phyloP scores from a whole-genome alignment of 768 basidiomycete genomes.

The Amanita muscaria region DNA sequence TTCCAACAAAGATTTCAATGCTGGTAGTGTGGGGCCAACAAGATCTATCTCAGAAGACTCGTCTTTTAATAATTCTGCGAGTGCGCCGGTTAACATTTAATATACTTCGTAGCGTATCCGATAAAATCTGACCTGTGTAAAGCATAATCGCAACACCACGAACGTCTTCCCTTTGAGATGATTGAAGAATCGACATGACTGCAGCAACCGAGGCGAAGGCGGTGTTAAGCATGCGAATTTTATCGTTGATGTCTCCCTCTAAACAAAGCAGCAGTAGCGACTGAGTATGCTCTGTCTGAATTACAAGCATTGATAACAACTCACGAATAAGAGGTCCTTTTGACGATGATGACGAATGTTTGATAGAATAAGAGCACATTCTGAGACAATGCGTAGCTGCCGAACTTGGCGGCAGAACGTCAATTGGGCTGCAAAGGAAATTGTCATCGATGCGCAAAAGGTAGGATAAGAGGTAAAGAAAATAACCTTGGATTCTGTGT shows the following conservation, averaged over 20 bases:
- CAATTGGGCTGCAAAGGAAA: slow-evolving; percentile 17
- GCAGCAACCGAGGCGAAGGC: slow-evolving; percentile 55
- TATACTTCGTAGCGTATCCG: neutral
- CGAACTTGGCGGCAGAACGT: slow-evolving; percentile 34
- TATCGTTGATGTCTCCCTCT: slow-evolving; percentile 48
- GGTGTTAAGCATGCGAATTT: slow-evolving; percentile 53
- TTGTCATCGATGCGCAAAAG: neutral
- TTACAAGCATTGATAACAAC: no score
- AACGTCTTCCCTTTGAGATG: slow-evolving; percentile 60
- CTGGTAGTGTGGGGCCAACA: slow-evolving; percentile 70
- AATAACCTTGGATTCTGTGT: slow-evolving; percentile 23
- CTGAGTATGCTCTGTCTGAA: no score
- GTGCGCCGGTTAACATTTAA: no score
- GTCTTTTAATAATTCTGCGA: slow-evolving; percentile 71
- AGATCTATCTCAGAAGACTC: slow-evolving; percentile 76
- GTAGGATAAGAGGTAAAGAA: no score
- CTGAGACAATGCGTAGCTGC: slow-evolving; percentile 63
- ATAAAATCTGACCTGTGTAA: slow-evolving; percentile 52
- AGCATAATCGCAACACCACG: slow-evolving; percentile 71
- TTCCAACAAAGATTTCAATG: slow-evolving; percentile 68
- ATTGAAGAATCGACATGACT: slow-evolving; percentile 48
- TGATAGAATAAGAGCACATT: slow-evolving; percentile 75
- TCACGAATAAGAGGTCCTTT: slow-evolving; percentile 46
- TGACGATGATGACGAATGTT: slow-evolving; percentile 55
- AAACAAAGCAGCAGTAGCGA: slow-evolving; percentile 10